phyloP scores from a whole-genome alignment of 2,329 filamentous ascomycete genomes.

The Alternaria novae-zelandiae region DNA sequence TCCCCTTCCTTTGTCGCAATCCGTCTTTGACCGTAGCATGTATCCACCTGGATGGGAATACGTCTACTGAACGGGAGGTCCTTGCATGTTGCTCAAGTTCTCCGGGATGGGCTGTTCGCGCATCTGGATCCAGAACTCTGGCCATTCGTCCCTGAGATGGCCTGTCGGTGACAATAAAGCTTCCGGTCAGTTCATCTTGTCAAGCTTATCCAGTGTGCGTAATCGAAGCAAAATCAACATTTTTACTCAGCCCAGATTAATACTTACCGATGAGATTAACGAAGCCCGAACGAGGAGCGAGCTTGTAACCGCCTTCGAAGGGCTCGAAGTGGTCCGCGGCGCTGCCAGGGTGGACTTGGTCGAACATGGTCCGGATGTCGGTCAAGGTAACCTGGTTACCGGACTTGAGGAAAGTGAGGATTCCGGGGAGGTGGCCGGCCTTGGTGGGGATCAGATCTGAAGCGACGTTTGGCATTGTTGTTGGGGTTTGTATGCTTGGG shows the following conservation, averaged over 20 bases:
- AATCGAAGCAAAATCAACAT: background rate
- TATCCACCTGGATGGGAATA: background rate
- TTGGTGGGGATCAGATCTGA: background rate
- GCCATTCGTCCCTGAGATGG: background rate
- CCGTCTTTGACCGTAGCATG: background rate
- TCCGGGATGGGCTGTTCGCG: background rate
- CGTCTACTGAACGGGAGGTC: background rate
- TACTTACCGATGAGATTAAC: background rate
- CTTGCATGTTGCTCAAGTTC: background rate
- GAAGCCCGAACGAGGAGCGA: background rate
- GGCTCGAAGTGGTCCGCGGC: background rate
- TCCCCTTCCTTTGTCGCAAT: too few relatives aligned
- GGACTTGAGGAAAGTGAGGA: background rate
- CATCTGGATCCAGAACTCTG: background rate
- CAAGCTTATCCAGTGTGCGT: too few relatives aligned
- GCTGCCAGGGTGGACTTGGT: background rate
- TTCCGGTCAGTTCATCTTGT: too few relatives aligned
- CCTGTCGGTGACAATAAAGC: background rate
- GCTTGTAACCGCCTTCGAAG: background rate
- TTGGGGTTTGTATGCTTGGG: background rate
- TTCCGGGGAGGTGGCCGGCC: background rate
- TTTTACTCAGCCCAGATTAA: rapidly evolving
- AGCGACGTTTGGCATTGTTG: background rate
- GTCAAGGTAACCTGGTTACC: background rate
- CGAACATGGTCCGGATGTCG: background rate